These are phyloP conservation scores for Coemansia sp. DNA, from an alignment of 192 early-diverging fungal species.

Conservation along the genomic window DNA sequence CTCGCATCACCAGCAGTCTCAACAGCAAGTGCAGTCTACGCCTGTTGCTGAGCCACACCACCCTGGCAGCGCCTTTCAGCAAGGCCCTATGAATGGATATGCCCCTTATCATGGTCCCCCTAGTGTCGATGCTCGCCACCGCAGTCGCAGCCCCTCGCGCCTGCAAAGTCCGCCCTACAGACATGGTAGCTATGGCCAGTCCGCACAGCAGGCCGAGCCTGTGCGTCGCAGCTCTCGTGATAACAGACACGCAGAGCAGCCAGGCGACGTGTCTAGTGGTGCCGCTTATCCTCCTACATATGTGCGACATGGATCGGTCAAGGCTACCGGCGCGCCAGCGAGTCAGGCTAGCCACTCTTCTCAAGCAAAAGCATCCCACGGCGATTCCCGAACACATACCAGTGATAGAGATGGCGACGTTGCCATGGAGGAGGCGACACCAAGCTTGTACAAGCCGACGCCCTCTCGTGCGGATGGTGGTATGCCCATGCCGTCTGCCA, in stretches of 20 bases:
- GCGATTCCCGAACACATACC: neutral
- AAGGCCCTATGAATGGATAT: constrained; percentile 41
- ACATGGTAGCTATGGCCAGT: constrained; percentile 16
- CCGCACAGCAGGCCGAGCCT: neutral
- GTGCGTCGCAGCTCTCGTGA: constrained; percentile 2
- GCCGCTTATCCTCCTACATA: neutral
- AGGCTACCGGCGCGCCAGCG: neutral
- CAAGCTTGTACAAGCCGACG: constrained; percentile 3
- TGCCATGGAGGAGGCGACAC: constrained; percentile 24
- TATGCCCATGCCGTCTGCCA: neutral
- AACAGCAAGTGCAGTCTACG: constrained; percentile 11
- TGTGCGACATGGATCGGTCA: constrained; percentile 10
- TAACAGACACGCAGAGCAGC: constrained; percentile 5
- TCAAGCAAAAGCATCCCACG: neutral
- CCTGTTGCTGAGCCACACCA: constrained; percentile 9
- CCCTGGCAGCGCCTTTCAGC: constrained; percentile 26
- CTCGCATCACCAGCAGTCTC: constrained; percentile 9
- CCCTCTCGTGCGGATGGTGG: constrained; percentile 1
- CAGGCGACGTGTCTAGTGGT: neutral
- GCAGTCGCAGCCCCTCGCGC: constrained; percentile 34
- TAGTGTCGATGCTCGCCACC: constrained; percentile 4
- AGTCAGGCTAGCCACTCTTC: neutral
- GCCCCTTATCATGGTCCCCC: constrained; percentile 14
- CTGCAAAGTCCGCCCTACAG: constrained; percentile 20
- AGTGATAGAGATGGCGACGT: constrained; percentile 41